Evolutionary conservation across 2,329 filamentous ascomycete species (phyloP), one percentile per base, ranked within the genome.

Genomic region (Alternaria sp.): DNA sequence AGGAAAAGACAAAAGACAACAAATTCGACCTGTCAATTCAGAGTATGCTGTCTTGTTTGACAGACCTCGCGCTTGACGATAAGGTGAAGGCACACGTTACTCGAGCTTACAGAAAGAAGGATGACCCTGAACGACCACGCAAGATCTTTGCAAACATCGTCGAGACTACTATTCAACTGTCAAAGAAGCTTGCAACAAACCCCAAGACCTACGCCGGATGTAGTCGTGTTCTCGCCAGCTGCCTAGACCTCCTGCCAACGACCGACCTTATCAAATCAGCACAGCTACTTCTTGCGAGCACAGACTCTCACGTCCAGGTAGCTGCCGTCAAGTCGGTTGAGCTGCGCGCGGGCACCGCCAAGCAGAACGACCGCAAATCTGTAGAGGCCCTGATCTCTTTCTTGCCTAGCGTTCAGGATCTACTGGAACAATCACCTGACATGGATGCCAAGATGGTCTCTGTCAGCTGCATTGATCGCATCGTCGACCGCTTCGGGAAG

Each of bases 401-500:
- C 84, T 77, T 97, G 68, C 90, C 92, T 11, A 90, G 90, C 69
- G 85, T 97, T 65, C 92, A 92, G 17, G 85, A 87, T 19, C 91
- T 96, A 49, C 88, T 99, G 62, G 85, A 90, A 59, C 87, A 91
- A 53, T 91, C 91, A 7, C 83, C 86, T 30, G 90, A 96, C 68
- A 87, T 91, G 57, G 85, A 89, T 26, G 90, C 96, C 78, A 93
- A 95, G 81, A 90, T 93, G 72, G 93, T 92, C 11, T 92, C 94
- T 1, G 90, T 99, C 65, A 89, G 90, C 36, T 98, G 95, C 72
- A 90, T 98, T 47, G 94, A 97, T 81, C 92, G 93, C 79, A 96
- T 99, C 66, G 88, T 92, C 3, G 94, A 97, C 81, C 95, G 95
- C 78, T 98, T 97, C 77, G 96, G 96, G 69, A 96, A 96, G 84